Percentiles rank a stretch among this genome's conserved stretches.
Conservation (phyloP, 306 rosid species). For the Phaseolus lunatus region DNA sequence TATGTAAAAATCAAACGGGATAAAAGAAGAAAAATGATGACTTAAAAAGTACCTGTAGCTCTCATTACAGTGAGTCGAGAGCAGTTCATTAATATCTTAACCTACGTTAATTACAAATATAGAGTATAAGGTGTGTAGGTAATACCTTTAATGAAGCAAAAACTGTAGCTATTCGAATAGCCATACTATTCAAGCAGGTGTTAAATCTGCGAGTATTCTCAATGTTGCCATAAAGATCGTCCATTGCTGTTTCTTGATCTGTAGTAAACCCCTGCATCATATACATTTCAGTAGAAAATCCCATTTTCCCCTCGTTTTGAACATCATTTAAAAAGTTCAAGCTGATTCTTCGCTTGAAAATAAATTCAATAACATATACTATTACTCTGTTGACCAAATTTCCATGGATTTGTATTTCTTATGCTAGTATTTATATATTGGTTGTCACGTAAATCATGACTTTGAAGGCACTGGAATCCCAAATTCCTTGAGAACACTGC, state of each 20-base stretch:
- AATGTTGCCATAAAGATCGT: constrained; percentile 71
- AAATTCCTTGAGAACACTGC: constrained; percentile 4
- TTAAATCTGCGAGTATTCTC: constrained; percentile 68
- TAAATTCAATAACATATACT: constrained; percentile 9
- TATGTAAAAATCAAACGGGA: not conserved
- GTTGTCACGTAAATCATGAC: constrained; percentile 1
- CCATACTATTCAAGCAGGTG: constrained; percentile 74
- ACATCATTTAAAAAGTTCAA: constrained; percentile 25
- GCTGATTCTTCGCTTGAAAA: constrained; percentile 26
- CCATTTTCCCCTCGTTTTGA: constrained; percentile 24
- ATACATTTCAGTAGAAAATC: constrained; percentile 43
- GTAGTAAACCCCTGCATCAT: constrained; percentile 76
- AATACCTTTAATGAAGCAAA: constrained; percentile 91
- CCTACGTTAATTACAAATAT: not conserved
- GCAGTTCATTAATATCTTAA: constrained; percentile 25
- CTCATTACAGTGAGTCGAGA: constrained; percentile 3
- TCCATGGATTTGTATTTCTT: not conserved
- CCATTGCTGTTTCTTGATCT: constrained; percentile 81
- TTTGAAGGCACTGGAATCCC: not conserved
- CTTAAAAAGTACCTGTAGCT: constrained; percentile 10
- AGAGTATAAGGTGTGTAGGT: constrained; percentile 13
- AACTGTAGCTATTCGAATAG: constrained; percentile 87
- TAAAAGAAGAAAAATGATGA: not conserved
- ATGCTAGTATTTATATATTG: not conserved
- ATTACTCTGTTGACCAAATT: not conserved